These are phyloP conservation scores for Musa troglodytarum DNA, from an alignment of 176 grass and related monocot species.

Conservation along the genomic window DNA sequence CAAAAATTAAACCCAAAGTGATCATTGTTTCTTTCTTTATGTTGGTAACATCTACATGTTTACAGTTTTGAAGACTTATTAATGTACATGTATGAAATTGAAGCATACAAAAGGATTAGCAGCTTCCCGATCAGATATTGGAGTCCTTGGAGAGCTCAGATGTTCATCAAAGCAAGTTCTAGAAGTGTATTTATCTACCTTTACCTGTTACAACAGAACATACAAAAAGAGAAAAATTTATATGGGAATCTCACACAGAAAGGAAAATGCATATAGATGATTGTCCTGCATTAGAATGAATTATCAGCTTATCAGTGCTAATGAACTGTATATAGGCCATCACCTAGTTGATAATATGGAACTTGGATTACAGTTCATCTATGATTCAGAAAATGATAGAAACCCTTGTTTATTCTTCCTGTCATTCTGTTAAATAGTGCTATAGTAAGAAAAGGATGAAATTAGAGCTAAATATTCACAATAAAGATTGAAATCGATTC, in stretches of 20 bases:
- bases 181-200: constrained; percentile 50
- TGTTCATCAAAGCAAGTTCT: constrained; percentile 48
- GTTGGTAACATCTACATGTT: not conserved
- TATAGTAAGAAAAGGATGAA: not conserved
- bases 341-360: not conserved
- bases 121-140: constrained; percentile 39
- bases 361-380: not conserved
- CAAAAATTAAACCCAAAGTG: not conserved
- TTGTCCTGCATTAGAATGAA: not conserved
- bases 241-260: too few species aligned
- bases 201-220: constrained; percentile 42
- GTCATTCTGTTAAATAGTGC: not conserved
- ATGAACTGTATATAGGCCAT: not conserved
- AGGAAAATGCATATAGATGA: too few species aligned
- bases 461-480: not conserved
- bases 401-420: too few species aligned
- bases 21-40: not conserved
- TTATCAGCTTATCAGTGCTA: not conserved
- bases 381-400: not conserved
- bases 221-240: not conserved
- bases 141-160: constrained; percentile 51
- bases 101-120: constrained; percentile 53
- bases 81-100: too few species aligned
- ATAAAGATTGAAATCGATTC: too few species aligned
- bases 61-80: not conserved